A percentile compares a stretch with the other conserved stretches of the same genome.
phyloP scores from a whole-genome alignment of 768 basidiomycete species.

The Pulveroboletus sp. region DNA sequence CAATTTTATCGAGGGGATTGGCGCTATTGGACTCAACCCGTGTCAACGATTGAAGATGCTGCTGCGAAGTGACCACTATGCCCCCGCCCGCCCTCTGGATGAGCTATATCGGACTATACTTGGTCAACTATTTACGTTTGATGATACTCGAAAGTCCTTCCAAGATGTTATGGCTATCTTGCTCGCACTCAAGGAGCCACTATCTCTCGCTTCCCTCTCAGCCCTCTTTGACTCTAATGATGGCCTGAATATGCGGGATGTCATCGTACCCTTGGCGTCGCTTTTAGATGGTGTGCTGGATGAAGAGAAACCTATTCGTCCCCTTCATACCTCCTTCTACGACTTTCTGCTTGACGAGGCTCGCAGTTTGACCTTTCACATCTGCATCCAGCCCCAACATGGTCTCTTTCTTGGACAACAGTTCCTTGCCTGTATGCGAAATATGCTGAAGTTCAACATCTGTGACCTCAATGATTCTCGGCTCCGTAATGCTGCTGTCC shows the following conservation, averaged over 20 bases:
- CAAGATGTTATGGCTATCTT: constrained; percentile 1
- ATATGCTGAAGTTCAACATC: constrained; percentile 3
- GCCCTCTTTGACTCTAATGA: background rate
- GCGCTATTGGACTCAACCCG: background rate
- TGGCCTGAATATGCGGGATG: background rate
- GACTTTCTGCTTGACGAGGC: background rate
- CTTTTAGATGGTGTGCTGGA: background rate
- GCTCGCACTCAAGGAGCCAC: background rate
- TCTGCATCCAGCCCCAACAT: background rate
- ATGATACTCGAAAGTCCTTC: background rate
- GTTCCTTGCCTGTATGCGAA: constrained; percentile 1
- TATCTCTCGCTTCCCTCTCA: background rate
- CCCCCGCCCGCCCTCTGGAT: background rate
- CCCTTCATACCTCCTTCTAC: constrained; percentile 1
- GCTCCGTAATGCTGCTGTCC: background rate
- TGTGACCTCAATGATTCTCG: constrained; percentile 3
- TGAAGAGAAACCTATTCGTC: background rate
- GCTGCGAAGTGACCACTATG: background rate
- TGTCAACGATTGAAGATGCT: background rate
- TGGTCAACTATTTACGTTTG: background rate
- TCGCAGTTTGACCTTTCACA: background rate
- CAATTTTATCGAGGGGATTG: constrained; percentile 5
- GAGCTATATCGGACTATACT: background rate
- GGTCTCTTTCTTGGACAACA: background rate
- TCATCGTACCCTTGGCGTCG: constrained; percentile 1